Evolutionary conservation across 2,329 filamentous ascomycete species (phyloP).

Genomic region (Allantophomopsis lycopodina): DNA sequence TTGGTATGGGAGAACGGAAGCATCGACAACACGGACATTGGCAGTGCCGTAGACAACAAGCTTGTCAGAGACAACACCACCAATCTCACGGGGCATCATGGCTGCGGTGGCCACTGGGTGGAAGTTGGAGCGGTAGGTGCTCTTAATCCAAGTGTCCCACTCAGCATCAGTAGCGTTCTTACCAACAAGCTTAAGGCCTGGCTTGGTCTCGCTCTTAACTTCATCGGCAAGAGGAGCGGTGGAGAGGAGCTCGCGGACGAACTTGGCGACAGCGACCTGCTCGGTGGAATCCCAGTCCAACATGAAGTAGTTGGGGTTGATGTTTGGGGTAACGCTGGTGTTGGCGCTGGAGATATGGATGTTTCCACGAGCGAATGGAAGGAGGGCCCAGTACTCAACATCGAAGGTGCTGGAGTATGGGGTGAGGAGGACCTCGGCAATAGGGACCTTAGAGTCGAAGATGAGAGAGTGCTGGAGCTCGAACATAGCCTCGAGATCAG

Average conservation of each 20-base stretch:
- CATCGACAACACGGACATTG: slow-evolving; percentile 3
- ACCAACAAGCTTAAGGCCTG: slow-evolving; percentile 10
- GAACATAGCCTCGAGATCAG: slow-evolving; percentile 25
- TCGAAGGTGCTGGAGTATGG: slow-evolving; percentile 16
- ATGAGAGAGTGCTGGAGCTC: slow-evolving; percentile 31
- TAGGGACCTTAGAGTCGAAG: slow-evolving; percentile 25
- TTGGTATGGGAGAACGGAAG: slow-evolving; percentile 2
- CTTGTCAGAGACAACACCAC: slow-evolving; percentile 22
- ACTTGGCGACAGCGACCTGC: slow-evolving; percentile 51
- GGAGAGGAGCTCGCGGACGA: slow-evolving; percentile 40
- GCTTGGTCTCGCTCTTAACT: slow-evolving; percentile 9
- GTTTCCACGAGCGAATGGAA: slow-evolving; percentile 44
- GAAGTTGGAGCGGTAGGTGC: slow-evolving; percentile 24
- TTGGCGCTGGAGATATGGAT: slow-evolving; percentile 39
- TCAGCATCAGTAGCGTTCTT: slow-evolving; percentile 23
- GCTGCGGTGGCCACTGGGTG: slow-evolving; percentile 25
- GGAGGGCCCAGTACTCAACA: slow-evolving; percentile 23
- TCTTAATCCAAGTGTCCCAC: slow-evolving; percentile 24
- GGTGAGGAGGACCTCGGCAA: slow-evolving; percentile 29
- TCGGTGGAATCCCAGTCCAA: slow-evolving; percentile 36
- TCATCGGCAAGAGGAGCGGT: slow-evolving; percentile 21
- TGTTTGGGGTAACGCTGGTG: slow-evolving; percentile 25
- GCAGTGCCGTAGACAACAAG: slow-evolving; percentile 23
- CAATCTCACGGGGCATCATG: slow-evolving; percentile 21
- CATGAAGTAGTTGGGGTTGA: slow-evolving; percentile 27